A percentile compares a stretch with the other conserved stretches of the same genome.
Conservation (phyloP, 768 basidiomycete genomes). For the Podaxis mareebaensis region DNA sequence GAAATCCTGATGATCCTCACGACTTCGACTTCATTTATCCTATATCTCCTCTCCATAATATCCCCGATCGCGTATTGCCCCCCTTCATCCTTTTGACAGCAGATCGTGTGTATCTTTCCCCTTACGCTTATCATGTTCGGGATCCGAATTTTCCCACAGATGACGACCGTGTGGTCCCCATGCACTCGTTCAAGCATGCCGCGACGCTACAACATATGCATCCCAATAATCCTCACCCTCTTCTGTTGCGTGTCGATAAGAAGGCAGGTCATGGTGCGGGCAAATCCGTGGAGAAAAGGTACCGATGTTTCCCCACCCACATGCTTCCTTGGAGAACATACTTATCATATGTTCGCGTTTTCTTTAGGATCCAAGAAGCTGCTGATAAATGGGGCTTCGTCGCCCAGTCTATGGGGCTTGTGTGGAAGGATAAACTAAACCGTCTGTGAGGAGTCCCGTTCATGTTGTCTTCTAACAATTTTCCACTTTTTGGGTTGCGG, state of each 20-base stretch:
- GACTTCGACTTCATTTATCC: slow-evolving; percentile 87
- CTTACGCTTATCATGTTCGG: neutral
- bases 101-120: slow-evolving; percentile 56
- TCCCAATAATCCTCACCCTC: slow-evolving; percentile 67
- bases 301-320: slow-evolving; percentile 6
- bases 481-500: neutral
- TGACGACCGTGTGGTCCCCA: slow-evolving; percentile 84
- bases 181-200: slow-evolving; percentile 83
- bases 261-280: slow-evolving; percentile 83
- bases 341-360: slow-evolving; percentile 3
- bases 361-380: slow-evolving; percentile 66
- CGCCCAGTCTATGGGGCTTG: slow-evolving; percentile 60
- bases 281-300: slow-evolving; percentile 74
- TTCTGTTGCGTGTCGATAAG: slow-evolving; percentile 76
- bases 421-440: slow-evolving; percentile 31
- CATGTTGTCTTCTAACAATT: neutral
- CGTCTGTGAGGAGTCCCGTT: neutral
- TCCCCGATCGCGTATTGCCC: slow-evolving; percentile 62
- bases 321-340: neutral
- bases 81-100: slow-evolving; percentile 79
- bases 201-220: slow-evolving; percentile 73
- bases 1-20: slow-evolving; percentile 68
- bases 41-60: slow-evolving; percentile 79
- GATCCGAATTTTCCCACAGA: slow-evolving; percentile 38
- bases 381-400: slow-evolving; percentile 81